Conservation (phyloP, 2,329 filamentous ascomycete species). For the Raffaelea albimanens region DNA sequence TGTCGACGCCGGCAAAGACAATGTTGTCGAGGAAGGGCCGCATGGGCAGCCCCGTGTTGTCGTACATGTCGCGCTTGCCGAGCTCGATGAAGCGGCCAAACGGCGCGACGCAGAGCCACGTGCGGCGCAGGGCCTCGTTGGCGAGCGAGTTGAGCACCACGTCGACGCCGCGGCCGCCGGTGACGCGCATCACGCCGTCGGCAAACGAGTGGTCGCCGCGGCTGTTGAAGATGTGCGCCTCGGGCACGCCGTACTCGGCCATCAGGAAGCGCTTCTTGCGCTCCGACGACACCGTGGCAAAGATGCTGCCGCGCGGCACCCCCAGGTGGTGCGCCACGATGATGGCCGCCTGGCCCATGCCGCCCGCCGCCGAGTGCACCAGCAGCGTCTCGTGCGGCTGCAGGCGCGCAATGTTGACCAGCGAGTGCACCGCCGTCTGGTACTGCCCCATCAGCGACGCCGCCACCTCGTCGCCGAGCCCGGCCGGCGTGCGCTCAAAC, state of each 20-base stretch:
- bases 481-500: not conserved
- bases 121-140: slow-evolving; percentile 18
- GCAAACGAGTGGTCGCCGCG: slow-evolving; percentile 18
- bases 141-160: slow-evolving; percentile 22
- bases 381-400: slow-evolving; percentile 13
- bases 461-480: slow-evolving; percentile 5
- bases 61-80: slow-evolving; percentile 21
- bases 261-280: slow-evolving; percentile 19
- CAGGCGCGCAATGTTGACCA: slow-evolving; percentile 18
- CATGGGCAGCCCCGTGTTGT: slow-evolving; percentile 27
- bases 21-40: slow-evolving; percentile 18
- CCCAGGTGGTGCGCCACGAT: slow-evolving; percentile 10
- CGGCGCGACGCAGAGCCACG: slow-evolving; percentile 22
- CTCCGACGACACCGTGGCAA: slow-evolving; percentile 18
- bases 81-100: slow-evolving; percentile 26
- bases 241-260: slow-evolving; percentile 18
- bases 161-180: slow-evolving; percentile 19
- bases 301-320: slow-evolving; percentile 15
- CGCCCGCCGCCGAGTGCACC: slow-evolving; percentile 15
- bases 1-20: slow-evolving; percentile 8
- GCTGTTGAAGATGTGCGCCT: slow-evolving; percentile 20
- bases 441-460: slow-evolving; percentile 18
- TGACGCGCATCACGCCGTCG: slow-evolving; percentile 16
- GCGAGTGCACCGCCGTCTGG: slow-evolving; percentile 17
- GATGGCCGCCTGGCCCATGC: slow-evolving; percentile 14